A percentile compares a stretch with the other conserved stretches of the same genome.
phyloP scores from a whole-genome alignment of 2,329 filamentous ascomycete species.

The Fusarium sororula region DNA sequence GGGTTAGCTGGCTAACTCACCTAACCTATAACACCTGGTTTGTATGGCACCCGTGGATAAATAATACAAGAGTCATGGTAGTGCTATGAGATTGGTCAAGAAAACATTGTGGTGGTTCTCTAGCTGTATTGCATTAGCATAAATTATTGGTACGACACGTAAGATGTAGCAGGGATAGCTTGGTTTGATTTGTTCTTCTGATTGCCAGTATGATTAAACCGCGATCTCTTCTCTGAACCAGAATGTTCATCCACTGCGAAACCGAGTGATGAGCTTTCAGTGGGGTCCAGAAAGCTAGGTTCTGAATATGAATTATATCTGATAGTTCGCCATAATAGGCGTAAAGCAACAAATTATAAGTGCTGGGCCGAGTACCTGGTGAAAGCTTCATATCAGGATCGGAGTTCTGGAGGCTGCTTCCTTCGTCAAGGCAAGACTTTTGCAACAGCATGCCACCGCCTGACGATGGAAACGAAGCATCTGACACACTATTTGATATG shows the following conservation, averaged over 20 bases:
- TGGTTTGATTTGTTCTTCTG: no score
- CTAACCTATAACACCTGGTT: not conserved
- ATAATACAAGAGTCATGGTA: accelerated
- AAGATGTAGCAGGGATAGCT: accelerated
- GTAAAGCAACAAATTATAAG: not conserved
- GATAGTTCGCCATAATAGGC: accelerated
- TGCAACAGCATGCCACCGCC: not conserved
- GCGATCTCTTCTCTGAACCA: not conserved
- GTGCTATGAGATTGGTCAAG: not conserved
- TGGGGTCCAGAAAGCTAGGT: not conserved
- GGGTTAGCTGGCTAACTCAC: accelerated
- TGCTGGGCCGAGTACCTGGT: accelerated
- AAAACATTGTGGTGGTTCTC: accelerated
- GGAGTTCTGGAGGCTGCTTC: not conserved
- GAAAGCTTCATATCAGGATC: not conserved
- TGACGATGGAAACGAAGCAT: accelerated
- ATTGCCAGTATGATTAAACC: no score
- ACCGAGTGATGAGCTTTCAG: not conserved
- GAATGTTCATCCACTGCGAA: accelerated
- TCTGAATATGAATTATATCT: accelerated
- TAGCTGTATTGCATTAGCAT: accelerated
- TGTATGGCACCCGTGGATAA: accelerated
- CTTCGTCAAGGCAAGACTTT: not conserved
- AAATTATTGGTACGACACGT: accelerated
- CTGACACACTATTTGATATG: accelerated